Conservation (phyloP, 2,329 filamentous ascomycete species). For the Leptographium flavum region DNA sequence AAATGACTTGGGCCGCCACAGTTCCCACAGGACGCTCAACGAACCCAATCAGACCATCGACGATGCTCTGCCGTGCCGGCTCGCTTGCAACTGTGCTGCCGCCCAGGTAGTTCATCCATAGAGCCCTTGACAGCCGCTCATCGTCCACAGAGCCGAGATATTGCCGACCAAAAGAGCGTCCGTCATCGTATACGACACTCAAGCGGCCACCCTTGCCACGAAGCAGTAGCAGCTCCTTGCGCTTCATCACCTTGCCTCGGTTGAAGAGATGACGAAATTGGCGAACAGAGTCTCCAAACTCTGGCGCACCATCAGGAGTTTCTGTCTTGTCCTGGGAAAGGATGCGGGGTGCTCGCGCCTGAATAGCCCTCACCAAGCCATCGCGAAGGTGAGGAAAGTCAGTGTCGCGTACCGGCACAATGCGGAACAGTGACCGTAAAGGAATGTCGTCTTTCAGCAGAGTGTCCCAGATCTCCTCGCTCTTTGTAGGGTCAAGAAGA, state of each 20-base stretch:
- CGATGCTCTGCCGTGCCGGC: slow-evolving; percentile 62
- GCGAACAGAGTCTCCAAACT: slow-evolving; percentile 59
- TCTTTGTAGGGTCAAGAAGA: slow-evolving; percentile 54
- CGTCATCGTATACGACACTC: slow-evolving; percentile 50
- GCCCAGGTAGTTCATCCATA: slow-evolving; percentile 85
- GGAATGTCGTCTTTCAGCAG: slow-evolving; percentile 53
- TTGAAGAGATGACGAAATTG: slow-evolving; percentile 75
- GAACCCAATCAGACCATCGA: slow-evolving; percentile 77
- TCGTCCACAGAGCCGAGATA: slow-evolving; percentile 60
- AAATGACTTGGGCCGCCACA: slow-evolving; percentile 61
- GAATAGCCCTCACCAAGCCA: slow-evolving; percentile 77
- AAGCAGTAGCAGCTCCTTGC: slow-evolving; percentile 59
- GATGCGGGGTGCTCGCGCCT: slow-evolving; percentile 44
- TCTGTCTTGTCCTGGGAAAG: slow-evolving; percentile 10
- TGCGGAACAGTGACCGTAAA: slow-evolving; percentile 60
- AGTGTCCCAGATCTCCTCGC: slow-evolving; percentile 60
- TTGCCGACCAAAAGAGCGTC: slow-evolving; percentile 30
- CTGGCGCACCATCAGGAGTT: slow-evolving; percentile 8
- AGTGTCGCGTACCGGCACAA: slow-evolving; percentile 84
- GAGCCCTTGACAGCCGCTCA: slow-evolving; percentile 61
- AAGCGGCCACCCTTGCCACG: slow-evolving; percentile 53
- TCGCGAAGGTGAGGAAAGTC: slow-evolving; percentile 89
- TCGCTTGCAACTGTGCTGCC: slow-evolving; percentile 82
- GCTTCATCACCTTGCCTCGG: slow-evolving; percentile 66
- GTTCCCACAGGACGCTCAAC: slow-evolving; percentile 80